Evolutionary conservation across 176 grass and related monocot species (phyloP).

Genomic region (sorghum (Sorghum bicolor)): Sorghum_bicolor_NCBIv3 NC_012879.2:58891501-58892000

Average conservation of each 20-base stretch:
- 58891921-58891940: conserved; percentile 51
- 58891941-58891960: conserved; percentile 47
- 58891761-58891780: background rate
- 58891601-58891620: background rate
- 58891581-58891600: background rate
- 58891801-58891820: background rate
- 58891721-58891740: conserved; percentile 20
- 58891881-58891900: conserved; percentile 75
- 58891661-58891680: background rate
- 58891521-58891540: background rate
- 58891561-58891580: background rate
- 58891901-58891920: conserved; percentile 65
- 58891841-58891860: conserved; percentile 86
- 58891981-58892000: conserved; percentile 88
- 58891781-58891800: background rate
- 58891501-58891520: background rate
- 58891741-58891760: conserved; percentile 1
- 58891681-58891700: background rate
- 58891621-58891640: conserved; percentile 1
- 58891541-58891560: background rate
- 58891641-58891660: background rate
- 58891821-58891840: conserved; percentile 22
- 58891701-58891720: conserved; percentile 1
- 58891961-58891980: conserved; percentile 73
- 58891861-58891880: conserved; percentile 63